Conservation (phyloP, 2,329 filamentous ascomycete species). For the Cadophora sp. region DNA sequence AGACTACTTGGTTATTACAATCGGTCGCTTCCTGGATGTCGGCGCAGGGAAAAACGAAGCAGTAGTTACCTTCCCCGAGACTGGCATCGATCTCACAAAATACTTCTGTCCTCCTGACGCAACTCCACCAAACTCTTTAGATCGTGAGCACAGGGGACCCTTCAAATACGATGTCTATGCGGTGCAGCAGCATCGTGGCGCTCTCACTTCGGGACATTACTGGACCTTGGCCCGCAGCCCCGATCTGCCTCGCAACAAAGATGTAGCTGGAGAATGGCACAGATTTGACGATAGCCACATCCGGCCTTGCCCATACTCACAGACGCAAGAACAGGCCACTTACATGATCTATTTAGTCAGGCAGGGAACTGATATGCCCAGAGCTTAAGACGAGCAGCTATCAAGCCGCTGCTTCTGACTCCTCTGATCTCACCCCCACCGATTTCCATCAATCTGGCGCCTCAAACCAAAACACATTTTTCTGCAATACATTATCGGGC, state of each 20-base stretch:
- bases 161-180: constrained; percentile 87
- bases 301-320: background rate
- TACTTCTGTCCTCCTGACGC: constrained; percentile 50
- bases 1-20: constrained; percentile 25
- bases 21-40: constrained; percentile 21
- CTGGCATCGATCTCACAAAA: constrained; percentile 47
- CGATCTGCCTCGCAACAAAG: constrained; percentile 27
- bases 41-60: constrained; percentile 6
- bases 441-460: background rate
- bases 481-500: background rate
- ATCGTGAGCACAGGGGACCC: constrained; percentile 55
- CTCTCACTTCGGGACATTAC: constrained; percentile 39
- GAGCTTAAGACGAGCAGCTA: background rate
- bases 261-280: constrained; percentile 30
- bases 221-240: constrained; percentile 32
- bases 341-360: constrained; percentile 17
- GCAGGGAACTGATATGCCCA: constrained; percentile 8
- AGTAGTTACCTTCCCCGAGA: constrained; percentile 18
- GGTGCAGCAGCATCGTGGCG: constrained; percentile 59
- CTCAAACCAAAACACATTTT: background rate
- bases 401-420: background rate
- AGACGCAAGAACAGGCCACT: constrained; percentile 6
- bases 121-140: constrained; percentile 42
- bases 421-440: background rate
- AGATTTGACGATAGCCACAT: constrained; percentile 30